Conservation (phyloP, 345 rosid genomes). For the Boechera stricta region DNA sequence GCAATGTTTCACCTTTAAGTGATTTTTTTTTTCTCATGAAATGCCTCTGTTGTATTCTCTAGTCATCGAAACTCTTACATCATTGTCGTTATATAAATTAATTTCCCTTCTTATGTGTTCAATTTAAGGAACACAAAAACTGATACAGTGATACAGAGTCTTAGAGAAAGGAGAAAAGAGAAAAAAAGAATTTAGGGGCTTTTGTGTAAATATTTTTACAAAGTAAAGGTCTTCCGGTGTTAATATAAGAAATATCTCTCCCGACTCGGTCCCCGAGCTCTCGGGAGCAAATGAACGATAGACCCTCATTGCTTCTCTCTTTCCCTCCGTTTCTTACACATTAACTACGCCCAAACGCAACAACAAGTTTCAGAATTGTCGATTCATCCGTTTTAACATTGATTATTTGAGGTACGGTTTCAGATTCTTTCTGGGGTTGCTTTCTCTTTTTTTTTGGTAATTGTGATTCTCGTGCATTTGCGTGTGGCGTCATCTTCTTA, state of each 20-base stretch:
- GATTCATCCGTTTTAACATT: constrained; percentile 21
- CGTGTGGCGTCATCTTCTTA: constrained; percentile 22
- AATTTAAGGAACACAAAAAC: background rate
- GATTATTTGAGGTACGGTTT: constrained; percentile 16
- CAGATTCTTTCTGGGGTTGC: background rate
- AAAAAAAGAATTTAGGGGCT: background rate
- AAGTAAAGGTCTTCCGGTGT: constrained; percentile 11
- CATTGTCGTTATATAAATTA: constrained; percentile 5
- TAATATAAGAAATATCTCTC: constrained; percentile 15
- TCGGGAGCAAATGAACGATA: constrained; percentile 41
- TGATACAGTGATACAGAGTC: background rate
- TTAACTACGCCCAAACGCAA: constrained; percentile 3
- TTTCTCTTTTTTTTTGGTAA: too few species aligned
- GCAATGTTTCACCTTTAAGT: constrained; percentile 2
- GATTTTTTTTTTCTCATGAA: background rate
- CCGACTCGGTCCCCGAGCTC: constrained; percentile 20
- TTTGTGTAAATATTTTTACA: background rate
- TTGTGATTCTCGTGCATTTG: constrained; percentile 10
- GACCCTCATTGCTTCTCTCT: constrained; percentile 38
- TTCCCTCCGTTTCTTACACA: constrained; percentile 38
- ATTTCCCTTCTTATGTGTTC: background rate
- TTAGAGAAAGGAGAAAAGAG: background rate
- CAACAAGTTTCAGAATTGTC: constrained; percentile 8
- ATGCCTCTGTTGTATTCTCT: constrained; percentile 7
- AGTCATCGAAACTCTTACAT: constrained; percentile 20